These are phyloP conservation scores for Spongiforma sp. DNA, from an alignment of 1,284 basidiomycete genomes.

Conservation along the genomic window DNA sequence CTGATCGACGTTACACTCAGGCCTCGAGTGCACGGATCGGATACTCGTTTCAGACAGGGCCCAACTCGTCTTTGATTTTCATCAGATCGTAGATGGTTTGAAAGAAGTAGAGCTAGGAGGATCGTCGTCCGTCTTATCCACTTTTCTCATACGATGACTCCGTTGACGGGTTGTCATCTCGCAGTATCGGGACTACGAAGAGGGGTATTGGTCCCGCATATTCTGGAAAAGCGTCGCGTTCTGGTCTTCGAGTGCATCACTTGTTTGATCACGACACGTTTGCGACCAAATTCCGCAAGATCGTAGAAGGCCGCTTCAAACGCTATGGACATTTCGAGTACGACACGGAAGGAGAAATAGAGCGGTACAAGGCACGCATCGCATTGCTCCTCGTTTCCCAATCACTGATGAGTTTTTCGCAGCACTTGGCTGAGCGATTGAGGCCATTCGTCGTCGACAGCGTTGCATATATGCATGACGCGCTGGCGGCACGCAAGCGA, in stretches of 20 bases:
- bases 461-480: conserved; percentile 84
- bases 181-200: conserved; percentile 95
- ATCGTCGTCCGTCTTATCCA: conserved; percentile 60
- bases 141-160: conserved; percentile 1
- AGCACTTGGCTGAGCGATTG: conserved; percentile 87
- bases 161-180: conserved; percentile 7
- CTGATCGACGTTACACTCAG: conserved; percentile 46
- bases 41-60: conserved; percentile 96
- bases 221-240: conserved; percentile 96
- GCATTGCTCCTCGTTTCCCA: background rate
- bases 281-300: conserved; percentile 90
- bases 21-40: conserved; percentile 85
- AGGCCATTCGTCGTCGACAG: conserved; percentile 91
- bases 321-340: conserved; percentile 99
- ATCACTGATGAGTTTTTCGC: conserved; percentile 6
- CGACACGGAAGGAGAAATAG: conserved; percentile 96
- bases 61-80: conserved; percentile 98
- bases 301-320: conserved; percentile 98
- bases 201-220: conserved; percentile 99
- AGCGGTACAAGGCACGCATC: conserved; percentile 79
- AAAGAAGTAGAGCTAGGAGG: conserved; percentile 98
- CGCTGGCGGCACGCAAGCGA: conserved; percentile 76
- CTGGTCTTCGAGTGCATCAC: conserved; percentile 95
- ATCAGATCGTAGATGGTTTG: conserved; percentile 98
- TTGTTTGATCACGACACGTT: conserved; percentile 91